Base-by-base conservation (phyloP, 768 basidiomycete species). In the Mycena latifolia region DNA sequence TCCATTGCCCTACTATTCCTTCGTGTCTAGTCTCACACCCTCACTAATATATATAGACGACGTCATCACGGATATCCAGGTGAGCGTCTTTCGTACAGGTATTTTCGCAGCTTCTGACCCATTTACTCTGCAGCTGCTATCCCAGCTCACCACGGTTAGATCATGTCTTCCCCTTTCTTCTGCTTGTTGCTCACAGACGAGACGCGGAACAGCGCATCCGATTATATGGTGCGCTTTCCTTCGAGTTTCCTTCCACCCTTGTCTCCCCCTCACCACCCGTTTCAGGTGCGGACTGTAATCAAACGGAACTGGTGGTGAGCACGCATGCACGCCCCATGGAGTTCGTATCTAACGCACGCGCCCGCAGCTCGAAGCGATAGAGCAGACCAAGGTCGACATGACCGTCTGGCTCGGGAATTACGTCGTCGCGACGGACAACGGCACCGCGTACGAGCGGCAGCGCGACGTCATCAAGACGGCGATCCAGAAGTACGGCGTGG, bases 351-450 rank as follows among this genome's bases (percentile, higher is more conserved):
- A n/a, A n/a, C n/a, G n/a, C n/a, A 57, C 15, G 37, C 22, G 17
- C 48, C 22, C 28, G 25, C 65, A 91, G 82, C 86, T 99, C 31
- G 92, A 96, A 69, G 97, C 96, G 20, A 95, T 99, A 71, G 85
- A 90, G 72, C 89, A 88, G 65, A 98, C 96, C 37, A 93, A 96
- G 78, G 92, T 95, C 41, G 83, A 97, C 77, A 86, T 98, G 88
- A 83, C 78, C 5, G 92, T 96, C 7, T 95, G 81, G 76, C 82
- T 94, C 24, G 93, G 88, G 28, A 93, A 89, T 73, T 94, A 92
- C 74, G 83, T 84, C 24, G 71, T 85, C 14, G 74, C 87, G 37
- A 86, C 84, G 5, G 92, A 95, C 77, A 85, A 88, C 41, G 81
- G 84, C 25, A 80, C 85, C 0, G 90, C 93, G 4, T 98, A 96